phyloP scores from a whole-genome alignment of 257 asterid genomes.

The Scutellaria barbata region DNA sequence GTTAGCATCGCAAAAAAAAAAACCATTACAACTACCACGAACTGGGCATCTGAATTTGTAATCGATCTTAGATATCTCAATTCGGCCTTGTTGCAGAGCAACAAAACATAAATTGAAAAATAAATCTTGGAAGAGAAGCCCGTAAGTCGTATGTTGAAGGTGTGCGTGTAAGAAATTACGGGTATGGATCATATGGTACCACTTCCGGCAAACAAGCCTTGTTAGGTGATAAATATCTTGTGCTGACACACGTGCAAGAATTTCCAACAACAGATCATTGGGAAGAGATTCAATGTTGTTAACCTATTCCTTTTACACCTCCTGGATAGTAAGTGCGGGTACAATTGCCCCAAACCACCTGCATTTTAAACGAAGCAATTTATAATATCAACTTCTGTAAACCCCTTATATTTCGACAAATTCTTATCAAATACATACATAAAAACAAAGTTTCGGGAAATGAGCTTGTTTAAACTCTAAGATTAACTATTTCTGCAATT shows the following conservation, averaged over 20 bases:
- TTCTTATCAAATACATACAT: background rate
- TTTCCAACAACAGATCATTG: background rate
- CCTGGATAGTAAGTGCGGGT: background rate
- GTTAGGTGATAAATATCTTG: background rate
- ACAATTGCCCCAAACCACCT: background rate
- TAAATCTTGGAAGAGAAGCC: background rate
- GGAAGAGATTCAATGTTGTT: background rate
- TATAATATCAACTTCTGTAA: background rate
- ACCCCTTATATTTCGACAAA: background rate
- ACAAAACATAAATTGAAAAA: constrained; percentile 32
- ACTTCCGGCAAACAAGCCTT: background rate
- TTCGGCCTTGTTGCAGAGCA: too few relatives aligned
- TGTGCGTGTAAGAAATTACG: background rate
- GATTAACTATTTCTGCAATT: too few relatives aligned
- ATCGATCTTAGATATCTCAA: too few relatives aligned
- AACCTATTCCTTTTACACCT: background rate
- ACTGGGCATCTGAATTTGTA: constrained; percentile 37
- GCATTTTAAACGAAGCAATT: background rate
- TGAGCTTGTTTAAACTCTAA: too few relatives aligned
- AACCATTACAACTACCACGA: background rate
- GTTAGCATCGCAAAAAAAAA: too few relatives aligned
- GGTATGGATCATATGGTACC: constrained; percentile 11
- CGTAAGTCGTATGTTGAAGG: background rate
- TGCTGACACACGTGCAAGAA: background rate
- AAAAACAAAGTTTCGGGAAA: too few relatives aligned